phyloP scores from a whole-genome alignment of 257 asterid genomes.

The Orobanche coerulescens region DNA sequence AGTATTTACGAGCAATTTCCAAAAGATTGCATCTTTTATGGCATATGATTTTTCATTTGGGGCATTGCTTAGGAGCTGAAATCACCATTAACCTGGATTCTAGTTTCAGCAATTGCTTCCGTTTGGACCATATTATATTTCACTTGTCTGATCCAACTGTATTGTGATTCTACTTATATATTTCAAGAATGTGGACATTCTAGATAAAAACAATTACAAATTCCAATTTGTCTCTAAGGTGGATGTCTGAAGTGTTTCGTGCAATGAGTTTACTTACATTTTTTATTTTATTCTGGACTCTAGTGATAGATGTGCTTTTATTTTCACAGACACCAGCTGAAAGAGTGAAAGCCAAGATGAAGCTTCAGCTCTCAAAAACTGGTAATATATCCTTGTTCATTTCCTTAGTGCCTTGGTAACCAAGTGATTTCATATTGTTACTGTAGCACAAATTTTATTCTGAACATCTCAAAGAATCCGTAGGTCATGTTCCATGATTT shows the following conservation, averaged over 20 bases:
- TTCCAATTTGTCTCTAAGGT: neutral
- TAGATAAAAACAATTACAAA: neutral
- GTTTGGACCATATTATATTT: neutral
- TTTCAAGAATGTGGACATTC: neutral
- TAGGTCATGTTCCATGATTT: too few relatives aligned
- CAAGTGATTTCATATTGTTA: neutral
- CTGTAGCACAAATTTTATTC: too few relatives aligned
- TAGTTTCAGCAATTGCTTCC: neutral
- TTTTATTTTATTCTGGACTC: neutral
- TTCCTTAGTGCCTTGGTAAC: neutral
- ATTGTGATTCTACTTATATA: neutral
- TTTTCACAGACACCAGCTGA: slow-evolving; percentile 66
- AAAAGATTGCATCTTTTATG: neutral
- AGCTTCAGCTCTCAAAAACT: slow-evolving; percentile 79
- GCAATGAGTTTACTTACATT: neutral
- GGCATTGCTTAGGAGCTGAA: slow-evolving; percentile 2
- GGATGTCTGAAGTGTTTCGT: neutral
- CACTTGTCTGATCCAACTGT: neutral
- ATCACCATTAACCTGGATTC: neutral
- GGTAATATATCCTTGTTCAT: slow-evolving; percentile 36
- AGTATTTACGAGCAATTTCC: neutral
- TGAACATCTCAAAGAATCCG: neutral
- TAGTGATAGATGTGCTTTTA: slow-evolving; percentile 20
- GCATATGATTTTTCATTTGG: neutral
- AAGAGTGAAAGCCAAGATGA: slow-evolving; percentile 91